Conservation (phyloP, 768 basidiomycete genomes). For the Amanita subjunquillea region DNA sequence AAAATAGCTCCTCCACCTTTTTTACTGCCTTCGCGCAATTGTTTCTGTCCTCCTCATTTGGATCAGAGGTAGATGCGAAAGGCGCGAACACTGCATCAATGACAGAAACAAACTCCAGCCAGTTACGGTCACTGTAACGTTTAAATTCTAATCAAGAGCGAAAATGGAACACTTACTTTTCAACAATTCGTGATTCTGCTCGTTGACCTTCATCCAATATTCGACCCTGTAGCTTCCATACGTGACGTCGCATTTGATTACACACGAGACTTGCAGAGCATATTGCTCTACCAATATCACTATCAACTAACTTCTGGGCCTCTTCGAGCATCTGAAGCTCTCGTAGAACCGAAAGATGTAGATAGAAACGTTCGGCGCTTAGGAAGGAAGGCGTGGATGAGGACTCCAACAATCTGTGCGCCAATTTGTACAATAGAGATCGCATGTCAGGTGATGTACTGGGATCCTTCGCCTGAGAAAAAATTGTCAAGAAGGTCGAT, state of each 20-base stretch:
- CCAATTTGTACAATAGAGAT: slow-evolving; percentile 62
- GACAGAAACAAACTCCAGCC: slow-evolving; percentile 74
- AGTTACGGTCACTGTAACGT: slow-evolving; percentile 61
- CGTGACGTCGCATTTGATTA: slow-evolving; percentile 65
- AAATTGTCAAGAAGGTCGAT: neutral
- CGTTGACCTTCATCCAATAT: slow-evolving; percentile 49
- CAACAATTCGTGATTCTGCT: slow-evolving; percentile 47
- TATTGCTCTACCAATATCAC: slow-evolving; percentile 56
- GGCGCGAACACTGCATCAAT: slow-evolving; percentile 56
- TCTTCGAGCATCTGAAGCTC: slow-evolving; percentile 63
- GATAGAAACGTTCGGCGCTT: slow-evolving; percentile 66
- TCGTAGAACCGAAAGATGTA: slow-evolving; percentile 62
- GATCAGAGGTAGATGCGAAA: slow-evolving; percentile 14
- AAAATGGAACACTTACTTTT: slow-evolving; percentile 36
- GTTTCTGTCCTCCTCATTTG: slow-evolving; percentile 24
- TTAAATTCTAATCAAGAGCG: neutral
- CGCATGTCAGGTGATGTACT: slow-evolving; percentile 54
- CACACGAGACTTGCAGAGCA: slow-evolving; percentile 65
- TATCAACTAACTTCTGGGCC: slow-evolving; percentile 56
- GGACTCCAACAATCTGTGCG: slow-evolving; percentile 61
- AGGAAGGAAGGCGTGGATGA: slow-evolving; percentile 53
- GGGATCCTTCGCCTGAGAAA: slow-evolving; percentile 56
- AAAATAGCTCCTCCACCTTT: slow-evolving; percentile 42
- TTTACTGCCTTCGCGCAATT: slow-evolving; percentile 28
- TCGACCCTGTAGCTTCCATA: slow-evolving; percentile 49